These are phyloP conservation scores for Lentinus brumalis DNA, from an alignment of 768 basidiomycete species.

Conservation along the genomic window DNA sequence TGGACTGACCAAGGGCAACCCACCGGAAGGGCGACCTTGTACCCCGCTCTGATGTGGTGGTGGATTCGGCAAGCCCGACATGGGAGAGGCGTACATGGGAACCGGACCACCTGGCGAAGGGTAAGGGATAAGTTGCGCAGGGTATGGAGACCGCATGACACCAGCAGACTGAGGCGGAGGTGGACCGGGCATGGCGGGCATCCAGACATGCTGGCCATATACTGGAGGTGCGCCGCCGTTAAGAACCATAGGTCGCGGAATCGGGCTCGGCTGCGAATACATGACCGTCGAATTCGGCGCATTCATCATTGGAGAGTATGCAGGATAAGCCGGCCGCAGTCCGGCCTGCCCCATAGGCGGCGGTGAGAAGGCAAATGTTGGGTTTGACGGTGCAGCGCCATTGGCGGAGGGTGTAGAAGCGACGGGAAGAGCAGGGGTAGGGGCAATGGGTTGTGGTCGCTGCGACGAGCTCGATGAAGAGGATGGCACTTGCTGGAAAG, in stretches of 20 bases:
- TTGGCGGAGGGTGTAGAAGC: constrained; percentile 14
- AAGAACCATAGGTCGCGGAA: constrained; percentile 59
- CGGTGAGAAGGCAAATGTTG: constrained; percentile 24
- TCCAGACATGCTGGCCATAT: constrained; percentile 69
- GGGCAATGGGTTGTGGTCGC: constrained; percentile 37
- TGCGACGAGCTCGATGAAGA: constrained; percentile 51
- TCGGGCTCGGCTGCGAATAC: constrained; percentile 68
- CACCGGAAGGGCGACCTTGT: constrained; percentile 27
- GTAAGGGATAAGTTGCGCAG: constrained; percentile 66
- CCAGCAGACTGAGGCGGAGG: constrained; percentile 48
- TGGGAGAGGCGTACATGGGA: constrained; percentile 52
- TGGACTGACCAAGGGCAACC: constrained; percentile 69
- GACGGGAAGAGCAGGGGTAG: constrained; percentile 10
- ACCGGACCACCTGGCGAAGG: constrained; percentile 51
- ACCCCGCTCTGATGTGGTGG: constrained; percentile 41
- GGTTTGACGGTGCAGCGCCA: constrained; percentile 19
- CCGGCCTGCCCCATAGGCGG: constrained; percentile 45
- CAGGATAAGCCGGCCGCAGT: constrained; percentile 57
- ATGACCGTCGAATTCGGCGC: constrained; percentile 68
- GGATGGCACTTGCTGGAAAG: constrained; percentile 83
- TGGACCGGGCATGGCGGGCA: constrained; percentile 49
- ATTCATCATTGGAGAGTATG: constrained; percentile 73
- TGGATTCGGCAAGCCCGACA: constrained; percentile 44
- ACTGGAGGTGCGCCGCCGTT: constrained; percentile 59
- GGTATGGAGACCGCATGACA: constrained; percentile 70